Evolutionary conservation across 2,329 filamentous ascomycete species (phyloP).

Genomic region (Stylonectria norvegica): DNA sequence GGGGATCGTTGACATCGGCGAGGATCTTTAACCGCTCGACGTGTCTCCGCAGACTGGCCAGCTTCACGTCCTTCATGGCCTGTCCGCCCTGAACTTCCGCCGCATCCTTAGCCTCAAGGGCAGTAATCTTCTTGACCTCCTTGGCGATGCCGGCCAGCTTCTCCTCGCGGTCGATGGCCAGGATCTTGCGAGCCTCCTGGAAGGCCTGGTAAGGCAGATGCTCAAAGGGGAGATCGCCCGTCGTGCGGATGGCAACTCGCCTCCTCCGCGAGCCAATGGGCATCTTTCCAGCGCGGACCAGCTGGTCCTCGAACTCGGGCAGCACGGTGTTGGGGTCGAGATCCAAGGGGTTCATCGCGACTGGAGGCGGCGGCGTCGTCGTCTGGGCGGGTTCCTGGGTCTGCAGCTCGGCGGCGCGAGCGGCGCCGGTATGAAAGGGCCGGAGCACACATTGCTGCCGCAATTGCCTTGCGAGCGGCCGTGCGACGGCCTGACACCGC

Average conservation of each 20-base stretch:
- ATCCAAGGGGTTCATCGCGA: conserved; percentile 35
- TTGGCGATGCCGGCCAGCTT: conserved; percentile 72
- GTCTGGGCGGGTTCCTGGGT: conserved; percentile 11
- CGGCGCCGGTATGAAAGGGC: conserved; percentile 35
- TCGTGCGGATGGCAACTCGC: conserved; percentile 66
- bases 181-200: conserved; percentile 85
- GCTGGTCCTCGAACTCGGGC: conserved; percentile 55
- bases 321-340: conserved; percentile 68
- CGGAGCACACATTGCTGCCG: conserved; percentile 38
- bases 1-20: conserved; percentile 91
- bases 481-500: conserved; percentile 55
- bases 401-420: conserved; percentile 29
- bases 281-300: conserved; percentile 64
- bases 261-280: conserved; percentile 84
- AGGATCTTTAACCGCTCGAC: conserved; percentile 80
- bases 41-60: conserved; percentile 67
- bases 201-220: conserved; percentile 96
- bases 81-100: conserved; percentile 60
- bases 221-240: conserved; percentile 76
- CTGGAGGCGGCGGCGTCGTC: conserved; percentile 23
- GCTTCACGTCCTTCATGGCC: conserved; percentile 59
- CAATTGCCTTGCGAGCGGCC: conserved; percentile 55
- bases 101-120: conserved; percentile 57
- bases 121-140: conserved; percentile 65
- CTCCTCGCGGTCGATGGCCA: conserved; percentile 74